A percentile compares a stretch with the other conserved stretches of the same genome.
Conservation (phyloP, 495 filamentous ascomycete genomes). For the Neurospora sp. region DNA sequence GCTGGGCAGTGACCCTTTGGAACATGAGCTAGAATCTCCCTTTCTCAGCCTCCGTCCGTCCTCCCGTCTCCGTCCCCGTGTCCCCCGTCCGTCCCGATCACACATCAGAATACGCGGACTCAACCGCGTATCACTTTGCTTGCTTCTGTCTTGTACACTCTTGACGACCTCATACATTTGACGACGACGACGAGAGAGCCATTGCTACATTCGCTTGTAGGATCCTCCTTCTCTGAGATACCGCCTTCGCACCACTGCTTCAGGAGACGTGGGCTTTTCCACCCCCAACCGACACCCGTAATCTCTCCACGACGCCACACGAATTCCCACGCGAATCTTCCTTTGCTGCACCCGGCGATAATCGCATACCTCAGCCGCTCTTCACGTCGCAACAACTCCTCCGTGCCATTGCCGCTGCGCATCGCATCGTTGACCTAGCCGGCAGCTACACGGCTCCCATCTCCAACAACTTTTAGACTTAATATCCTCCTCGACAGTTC, state of each 20-base stretch:
- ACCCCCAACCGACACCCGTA: not conserved
- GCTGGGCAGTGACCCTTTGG: not conserved
- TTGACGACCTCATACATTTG: not conserved
- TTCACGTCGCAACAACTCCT: not conserved
- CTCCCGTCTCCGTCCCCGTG: not conserved
- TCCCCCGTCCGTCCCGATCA: not conserved
- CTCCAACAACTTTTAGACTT: not conserved
- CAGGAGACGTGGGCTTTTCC: not conserved
- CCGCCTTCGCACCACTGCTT: not conserved
- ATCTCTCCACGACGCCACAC: not conserved
- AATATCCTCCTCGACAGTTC: slow-evolving; percentile 2
- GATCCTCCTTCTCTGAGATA: not conserved
- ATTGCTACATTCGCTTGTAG: not conserved
- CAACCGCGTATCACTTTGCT: not conserved
- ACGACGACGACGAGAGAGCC: not conserved
- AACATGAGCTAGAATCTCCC: not conserved
- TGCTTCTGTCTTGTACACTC: not conserved
- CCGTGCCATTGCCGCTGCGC: not conserved
- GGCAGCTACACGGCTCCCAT: not conserved
- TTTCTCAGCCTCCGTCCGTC: not conserved
- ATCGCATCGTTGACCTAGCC: not conserved
- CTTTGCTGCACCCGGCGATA: not conserved
- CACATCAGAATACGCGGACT: not conserved
- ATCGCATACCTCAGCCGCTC: not conserved
- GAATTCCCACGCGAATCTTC: not conserved